These are phyloP conservation scores for Salix caprea DNA, from an alignment of 345 rosid genomes.

Conservation along the genomic window DNA sequence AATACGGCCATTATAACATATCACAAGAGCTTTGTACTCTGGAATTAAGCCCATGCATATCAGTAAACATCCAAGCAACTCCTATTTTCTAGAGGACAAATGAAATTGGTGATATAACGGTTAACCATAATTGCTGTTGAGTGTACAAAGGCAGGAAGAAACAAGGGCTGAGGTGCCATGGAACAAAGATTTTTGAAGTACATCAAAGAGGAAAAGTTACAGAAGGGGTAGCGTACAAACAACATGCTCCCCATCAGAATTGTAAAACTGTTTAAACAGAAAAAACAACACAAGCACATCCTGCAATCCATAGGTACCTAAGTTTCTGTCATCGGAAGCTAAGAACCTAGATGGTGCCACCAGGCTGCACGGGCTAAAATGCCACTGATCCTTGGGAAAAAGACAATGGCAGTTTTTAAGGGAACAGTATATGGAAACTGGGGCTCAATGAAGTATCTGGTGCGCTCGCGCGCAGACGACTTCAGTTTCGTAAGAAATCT, in stretches of 20 bases:
- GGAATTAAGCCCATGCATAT: too few species aligned
- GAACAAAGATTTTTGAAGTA: neutral
- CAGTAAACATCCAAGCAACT: too few species aligned
- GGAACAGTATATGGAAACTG: neutral
- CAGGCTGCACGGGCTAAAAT: slow-evolving; percentile 8
- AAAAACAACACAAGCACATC: slow-evolving; percentile 8
- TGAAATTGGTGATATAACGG: too few species aligned
- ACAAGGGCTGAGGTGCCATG: neutral
- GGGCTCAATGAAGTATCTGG: neutral
- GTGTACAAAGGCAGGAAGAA: neutral
- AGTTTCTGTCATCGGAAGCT: neutral
- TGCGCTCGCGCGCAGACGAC: too few species aligned
- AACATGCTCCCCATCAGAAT: neutral
- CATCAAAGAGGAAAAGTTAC: neutral
- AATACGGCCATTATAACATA: too few species aligned
- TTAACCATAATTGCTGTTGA: too few species aligned
- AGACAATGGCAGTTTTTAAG: neutral
- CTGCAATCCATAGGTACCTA: neutral
- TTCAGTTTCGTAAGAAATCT: too few species aligned
- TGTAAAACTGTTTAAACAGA: neutral
- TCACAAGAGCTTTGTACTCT: too few species aligned
- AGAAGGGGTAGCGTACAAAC: neutral
- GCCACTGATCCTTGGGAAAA: slow-evolving; percentile 2
- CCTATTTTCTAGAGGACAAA: too few species aligned
- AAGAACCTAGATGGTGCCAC: slow-evolving; percentile 8